Evolutionary conservation across 768 basidiomycete genomes (phyloP).

Genomic region (Lentinula sp.): DNA sequence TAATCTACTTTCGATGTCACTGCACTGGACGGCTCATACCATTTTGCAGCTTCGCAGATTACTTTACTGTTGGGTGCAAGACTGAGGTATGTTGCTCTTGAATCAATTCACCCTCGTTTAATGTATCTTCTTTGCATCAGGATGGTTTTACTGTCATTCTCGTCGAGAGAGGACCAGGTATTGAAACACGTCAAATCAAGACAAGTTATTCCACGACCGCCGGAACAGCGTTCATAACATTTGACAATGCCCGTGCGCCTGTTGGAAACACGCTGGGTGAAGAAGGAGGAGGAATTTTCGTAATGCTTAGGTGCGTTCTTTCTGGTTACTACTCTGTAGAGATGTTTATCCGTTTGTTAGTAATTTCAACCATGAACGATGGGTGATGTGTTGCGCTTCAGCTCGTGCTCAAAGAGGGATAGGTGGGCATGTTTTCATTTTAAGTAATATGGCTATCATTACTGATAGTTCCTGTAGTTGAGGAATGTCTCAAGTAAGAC

Average conservation of each 20-base stretch:
- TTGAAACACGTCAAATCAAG: slow-evolving; percentile 83
- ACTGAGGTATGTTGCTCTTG: slow-evolving; percentile 33
- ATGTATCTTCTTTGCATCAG: slow-evolving; percentile 11
- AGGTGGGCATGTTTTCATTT: slow-evolving; percentile 8
- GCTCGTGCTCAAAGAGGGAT: slow-evolving; percentile 44
- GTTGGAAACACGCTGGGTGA: slow-evolving; percentile 79
- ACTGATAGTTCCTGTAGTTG: slow-evolving; percentile 17
- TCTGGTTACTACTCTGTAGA: background rate
- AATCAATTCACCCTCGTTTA: background rate
- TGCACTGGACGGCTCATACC: background rate
- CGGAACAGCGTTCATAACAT: slow-evolving; percentile 74
- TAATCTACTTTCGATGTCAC: background rate
- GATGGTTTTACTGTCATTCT: slow-evolving; percentile 81
- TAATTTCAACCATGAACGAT: slow-evolving; percentile 95
- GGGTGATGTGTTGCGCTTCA: slow-evolving; percentile 80
- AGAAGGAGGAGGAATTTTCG: slow-evolving; percentile 62
- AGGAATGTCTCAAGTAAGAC: slow-evolving; percentile 49
- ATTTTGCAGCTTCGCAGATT: slow-evolving; percentile 37
- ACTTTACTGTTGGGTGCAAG: slow-evolving; percentile 65
- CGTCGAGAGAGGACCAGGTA: slow-evolving; percentile 74
- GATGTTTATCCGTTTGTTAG: slow-evolving; percentile 21
- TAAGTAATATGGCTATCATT: background rate
- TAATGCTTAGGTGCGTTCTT: slow-evolving; percentile 34
- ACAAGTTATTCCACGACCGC: slow-evolving; percentile 78
- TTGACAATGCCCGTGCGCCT: slow-evolving; percentile 80